phyloP scores from a whole-genome alignment of 2,329 filamentous ascomycete species.

The Drechslera avenae region DNA sequence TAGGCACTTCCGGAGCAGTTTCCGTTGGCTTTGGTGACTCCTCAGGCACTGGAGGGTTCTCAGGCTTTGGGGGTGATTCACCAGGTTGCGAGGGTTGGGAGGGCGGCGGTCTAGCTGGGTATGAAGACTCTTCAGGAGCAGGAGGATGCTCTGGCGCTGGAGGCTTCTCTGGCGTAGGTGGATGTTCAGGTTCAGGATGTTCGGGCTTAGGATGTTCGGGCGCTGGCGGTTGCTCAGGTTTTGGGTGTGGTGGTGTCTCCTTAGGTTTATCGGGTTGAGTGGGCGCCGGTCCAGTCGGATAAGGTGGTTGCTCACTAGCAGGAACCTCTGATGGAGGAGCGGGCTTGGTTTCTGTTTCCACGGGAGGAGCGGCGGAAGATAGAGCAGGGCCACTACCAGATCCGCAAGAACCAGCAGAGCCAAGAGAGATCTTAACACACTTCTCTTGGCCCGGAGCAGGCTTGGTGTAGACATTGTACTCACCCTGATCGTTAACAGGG shows the following conservation, averaged over 20 bases:
- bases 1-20: not conserved
- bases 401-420: constrained; percentile 27
- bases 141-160: too few species aligned
- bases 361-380: too few species aligned
- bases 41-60: not conserved
- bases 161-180: not conserved
- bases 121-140: not conserved
- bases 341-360: not conserved
- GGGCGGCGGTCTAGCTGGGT: not conserved
- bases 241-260: not conserved
- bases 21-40: not conserved
- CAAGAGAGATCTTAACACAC: constrained; percentile 58
- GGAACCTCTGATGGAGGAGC: not conserved
- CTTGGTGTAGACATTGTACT: constrained; percentile 61
- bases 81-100: too few species aligned
- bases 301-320: not conserved
- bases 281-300: not conserved
- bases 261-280: not conserved
- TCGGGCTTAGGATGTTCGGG: not conserved
- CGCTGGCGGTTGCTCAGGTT: not conserved
- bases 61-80: too few species aligned
- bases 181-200: not conserved
- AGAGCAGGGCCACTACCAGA: constrained; percentile 11
- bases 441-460: constrained; percentile 52
- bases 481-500: constrained; percentile 59